Percentiles rank a stretch among this genome's conserved stretches.
Conservation (phyloP, 768 basidiomycete genomes). For the Tulasnella calospora region DNA sequence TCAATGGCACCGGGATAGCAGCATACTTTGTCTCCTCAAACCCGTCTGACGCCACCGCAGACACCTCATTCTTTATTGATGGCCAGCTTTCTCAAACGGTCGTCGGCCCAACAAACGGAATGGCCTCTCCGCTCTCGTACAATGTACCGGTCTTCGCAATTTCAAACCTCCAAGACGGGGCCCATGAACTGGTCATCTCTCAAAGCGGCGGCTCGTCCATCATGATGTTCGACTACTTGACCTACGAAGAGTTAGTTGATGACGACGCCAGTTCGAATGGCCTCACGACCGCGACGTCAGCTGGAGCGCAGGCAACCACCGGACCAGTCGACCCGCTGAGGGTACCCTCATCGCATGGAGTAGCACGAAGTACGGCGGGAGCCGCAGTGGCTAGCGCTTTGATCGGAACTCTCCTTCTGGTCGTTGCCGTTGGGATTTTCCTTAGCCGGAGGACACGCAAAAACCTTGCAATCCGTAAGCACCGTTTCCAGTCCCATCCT, state of each 20-base stretch:
- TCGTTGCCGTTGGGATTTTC: not conserved
- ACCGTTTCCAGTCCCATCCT: not conserved
- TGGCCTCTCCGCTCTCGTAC: not conserved
- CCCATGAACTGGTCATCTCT: not conserved
- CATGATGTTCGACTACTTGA: not conserved
- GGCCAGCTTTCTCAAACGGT: not conserved
- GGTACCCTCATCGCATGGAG: not conserved
- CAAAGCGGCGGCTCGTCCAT: not conserved
- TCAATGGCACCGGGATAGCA: not conserved
- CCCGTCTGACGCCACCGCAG: not conserved
- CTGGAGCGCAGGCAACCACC: not conserved
- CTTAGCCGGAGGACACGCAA: not conserved
- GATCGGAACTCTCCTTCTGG: not conserved
- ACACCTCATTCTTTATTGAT: constrained; percentile 1
- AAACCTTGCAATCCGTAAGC: not conserved
- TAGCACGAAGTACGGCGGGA: not conserved
- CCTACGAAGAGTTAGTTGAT: not conserved
- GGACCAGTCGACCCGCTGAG: not conserved
- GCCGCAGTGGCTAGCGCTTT: not conserved
- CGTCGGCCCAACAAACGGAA: not conserved
- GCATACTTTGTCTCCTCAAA: not conserved
- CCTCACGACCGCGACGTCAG: not conserved
- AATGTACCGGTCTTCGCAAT: not conserved
- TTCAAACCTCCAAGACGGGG: not conserved
- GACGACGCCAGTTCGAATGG: not conserved